These are phyloP conservation scores for Leishmania guyanensis DNA, from an alignment of 208 protist species.

Conservation along the genomic window DNA sequence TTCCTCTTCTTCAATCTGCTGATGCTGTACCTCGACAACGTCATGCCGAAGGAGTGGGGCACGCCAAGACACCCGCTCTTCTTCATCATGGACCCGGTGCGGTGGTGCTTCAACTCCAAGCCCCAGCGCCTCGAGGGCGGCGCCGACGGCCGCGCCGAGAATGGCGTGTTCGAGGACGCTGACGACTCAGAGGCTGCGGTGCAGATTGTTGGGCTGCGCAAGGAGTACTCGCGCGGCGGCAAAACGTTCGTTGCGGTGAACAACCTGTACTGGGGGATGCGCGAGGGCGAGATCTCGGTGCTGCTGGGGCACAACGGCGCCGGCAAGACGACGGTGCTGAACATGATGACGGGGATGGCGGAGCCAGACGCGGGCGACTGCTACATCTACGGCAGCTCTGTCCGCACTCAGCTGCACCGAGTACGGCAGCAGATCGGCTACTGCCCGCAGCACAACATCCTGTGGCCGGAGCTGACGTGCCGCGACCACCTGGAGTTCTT, in stretches of 20 bases:
- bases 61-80: conserved; percentile 65
- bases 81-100: conserved; percentile 53
- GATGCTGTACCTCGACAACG: conserved; percentile 67
- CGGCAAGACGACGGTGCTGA: conserved; percentile 85
- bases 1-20: conserved; percentile 63
- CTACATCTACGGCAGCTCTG: conserved; percentile 64
- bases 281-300: conserved; percentile 56
- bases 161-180: conserved; percentile 33
- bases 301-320: conserved; percentile 81
- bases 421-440: conserved; percentile 81
- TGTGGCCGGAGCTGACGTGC: conserved; percentile 84
- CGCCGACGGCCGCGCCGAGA: conserved; percentile 36
- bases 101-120: conserved; percentile 21
- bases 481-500: conserved; percentile 92
- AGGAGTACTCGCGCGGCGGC: conserved; percentile 43
- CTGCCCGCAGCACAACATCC: conserved; percentile 56
- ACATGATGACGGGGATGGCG: conserved; percentile 87
- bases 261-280: conserved; percentile 68
- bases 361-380: conserved; percentile 66
- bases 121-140: conserved; percentile 15
- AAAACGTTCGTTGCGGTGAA: conserved; percentile 73
- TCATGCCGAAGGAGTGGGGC: conserved; percentile 68
- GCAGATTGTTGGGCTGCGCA: conserved; percentile 19
- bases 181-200: neutral
- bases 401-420: conserved; percentile 48